These are phyloP conservation scores for Thielaviopsis populi DNA, from an alignment of 2,329 filamentous ascomycete species.

Conservation along the genomic window DNA sequence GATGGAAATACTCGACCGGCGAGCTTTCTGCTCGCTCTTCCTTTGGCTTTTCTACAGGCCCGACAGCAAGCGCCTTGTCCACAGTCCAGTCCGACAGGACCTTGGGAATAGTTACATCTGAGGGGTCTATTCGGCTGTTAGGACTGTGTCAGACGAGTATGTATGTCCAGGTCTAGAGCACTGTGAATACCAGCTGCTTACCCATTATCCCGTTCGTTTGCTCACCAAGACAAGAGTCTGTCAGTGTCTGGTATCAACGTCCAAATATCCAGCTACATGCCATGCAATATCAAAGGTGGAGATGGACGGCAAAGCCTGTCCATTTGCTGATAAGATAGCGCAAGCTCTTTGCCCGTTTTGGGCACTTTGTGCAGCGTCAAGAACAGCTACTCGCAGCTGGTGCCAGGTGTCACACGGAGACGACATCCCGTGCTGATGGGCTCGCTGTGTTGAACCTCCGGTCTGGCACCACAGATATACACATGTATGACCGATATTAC, in stretches of 20 bases:
- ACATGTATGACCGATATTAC: too few relatives aligned
- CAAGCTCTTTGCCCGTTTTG: background rate
- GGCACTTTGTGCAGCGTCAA: background rate
- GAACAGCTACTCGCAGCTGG: background rate
- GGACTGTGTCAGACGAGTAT: background rate
- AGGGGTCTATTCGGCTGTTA: slow-evolving; percentile 19
- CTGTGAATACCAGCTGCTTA: background rate
- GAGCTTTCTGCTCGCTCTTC: slow-evolving; percentile 44
- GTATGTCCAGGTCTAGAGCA: background rate
- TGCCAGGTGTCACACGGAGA: too few relatives aligned
- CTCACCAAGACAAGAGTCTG: background rate
- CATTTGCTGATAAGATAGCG: background rate
- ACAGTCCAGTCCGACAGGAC: slow-evolving; percentile 20
- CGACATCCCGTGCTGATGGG: too few relatives aligned
- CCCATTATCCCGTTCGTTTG: background rate
- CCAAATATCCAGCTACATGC: too few relatives aligned
- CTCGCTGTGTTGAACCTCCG: too few relatives aligned
- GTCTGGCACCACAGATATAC: too few relatives aligned
- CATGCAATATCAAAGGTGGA: background rate
- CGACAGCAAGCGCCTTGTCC: slow-evolving; percentile 18
- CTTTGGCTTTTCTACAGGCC: slow-evolving; percentile 27
- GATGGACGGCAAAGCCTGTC: background rate
- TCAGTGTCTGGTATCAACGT: too few relatives aligned
- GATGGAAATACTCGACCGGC: slow-evolving; percentile 83
- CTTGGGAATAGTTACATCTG: slow-evolving; percentile 19